phyloP scores from a whole-genome alignment of 2,329 filamentous ascomycete genomes.

The Gliomastix tumulicola region DNA sequence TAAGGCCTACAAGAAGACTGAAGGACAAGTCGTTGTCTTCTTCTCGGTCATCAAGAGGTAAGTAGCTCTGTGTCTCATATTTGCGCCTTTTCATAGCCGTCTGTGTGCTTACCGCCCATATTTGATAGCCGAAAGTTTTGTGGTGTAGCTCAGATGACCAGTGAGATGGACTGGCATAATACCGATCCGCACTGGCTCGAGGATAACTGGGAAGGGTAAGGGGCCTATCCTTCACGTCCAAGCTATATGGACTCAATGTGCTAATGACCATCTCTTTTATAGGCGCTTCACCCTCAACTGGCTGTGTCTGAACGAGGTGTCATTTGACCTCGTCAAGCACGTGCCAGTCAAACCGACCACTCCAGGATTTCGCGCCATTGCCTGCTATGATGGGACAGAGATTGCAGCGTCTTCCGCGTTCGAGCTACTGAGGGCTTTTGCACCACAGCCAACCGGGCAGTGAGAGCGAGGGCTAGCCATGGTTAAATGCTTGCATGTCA shows the following conservation, averaged over 20 bases:
- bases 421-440: too few species aligned
- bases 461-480: too few species aligned
- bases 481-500: too few species aligned
- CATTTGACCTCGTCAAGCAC: not conserved
- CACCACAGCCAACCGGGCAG: too few species aligned
- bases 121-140: not conserved
- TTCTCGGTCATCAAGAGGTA: not conserved
- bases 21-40: not conserved
- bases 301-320: not conserved
- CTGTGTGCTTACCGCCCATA: too few species aligned
- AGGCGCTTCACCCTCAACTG: not conserved
- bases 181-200: not conserved
- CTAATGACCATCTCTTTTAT: too few species aligned
- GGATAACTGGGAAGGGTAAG: not conserved
- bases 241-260: too few species aligned
- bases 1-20: not conserved
- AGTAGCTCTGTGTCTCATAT: too few species aligned
- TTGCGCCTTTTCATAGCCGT: too few species aligned
- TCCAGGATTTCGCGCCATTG: not conserved
- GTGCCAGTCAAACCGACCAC: not conserved
- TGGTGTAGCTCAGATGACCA: not conserved
- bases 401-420: too few species aligned
- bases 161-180: not conserved
- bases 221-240: not conserved
- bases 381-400: not conserved